phyloP scores from a whole-genome alignment of 495 filamentous ascomycete species.

The Melanomma pulvis-pyrius region DNA sequence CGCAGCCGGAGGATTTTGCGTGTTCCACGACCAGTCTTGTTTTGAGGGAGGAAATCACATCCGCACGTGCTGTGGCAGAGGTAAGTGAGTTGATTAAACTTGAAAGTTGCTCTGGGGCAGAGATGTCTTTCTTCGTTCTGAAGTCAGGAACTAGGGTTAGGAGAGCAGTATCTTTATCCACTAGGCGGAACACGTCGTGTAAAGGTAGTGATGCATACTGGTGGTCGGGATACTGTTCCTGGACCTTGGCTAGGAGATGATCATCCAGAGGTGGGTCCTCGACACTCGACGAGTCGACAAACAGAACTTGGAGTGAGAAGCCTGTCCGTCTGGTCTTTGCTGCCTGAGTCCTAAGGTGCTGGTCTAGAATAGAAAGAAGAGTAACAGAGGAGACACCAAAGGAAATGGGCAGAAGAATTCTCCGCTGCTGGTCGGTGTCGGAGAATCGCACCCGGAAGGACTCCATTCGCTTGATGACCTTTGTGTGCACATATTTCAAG shows the following conservation, averaged over 20 bases:
- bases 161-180: conserved; percentile 2
- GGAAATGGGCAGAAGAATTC: conserved; percentile 76
- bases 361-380: conserved; percentile 73
- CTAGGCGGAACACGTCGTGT: conserved; percentile 45
- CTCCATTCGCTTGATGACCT: conserved; percentile 79
- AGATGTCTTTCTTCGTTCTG: neutral
- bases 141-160: conserved; percentile 32
- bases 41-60: conserved; percentile 71
- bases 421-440: conserved; percentile 48
- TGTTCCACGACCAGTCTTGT: conserved; percentile 68
- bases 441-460: conserved; percentile 54
- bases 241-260: conserved; percentile 37
- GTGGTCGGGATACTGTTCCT: conserved; percentile 61
- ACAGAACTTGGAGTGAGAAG: conserved; percentile 68
- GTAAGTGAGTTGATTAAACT: conserved; percentile 60
- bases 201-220: conserved; percentile 59
- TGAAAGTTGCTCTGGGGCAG: conserved; percentile 46
- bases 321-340: conserved; percentile 58
- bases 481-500: conserved; percentile 69
- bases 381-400: conserved; percentile 80
- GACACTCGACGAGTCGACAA: conserved; percentile 58
- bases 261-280: conserved; percentile 2
- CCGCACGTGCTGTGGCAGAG: conserved; percentile 72
- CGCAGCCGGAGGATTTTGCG: conserved; percentile 62
- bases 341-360: conserved; percentile 64